Conservation (phyloP, 2,329 filamentous ascomycete species). For the Sporothrix humicola region DNA sequence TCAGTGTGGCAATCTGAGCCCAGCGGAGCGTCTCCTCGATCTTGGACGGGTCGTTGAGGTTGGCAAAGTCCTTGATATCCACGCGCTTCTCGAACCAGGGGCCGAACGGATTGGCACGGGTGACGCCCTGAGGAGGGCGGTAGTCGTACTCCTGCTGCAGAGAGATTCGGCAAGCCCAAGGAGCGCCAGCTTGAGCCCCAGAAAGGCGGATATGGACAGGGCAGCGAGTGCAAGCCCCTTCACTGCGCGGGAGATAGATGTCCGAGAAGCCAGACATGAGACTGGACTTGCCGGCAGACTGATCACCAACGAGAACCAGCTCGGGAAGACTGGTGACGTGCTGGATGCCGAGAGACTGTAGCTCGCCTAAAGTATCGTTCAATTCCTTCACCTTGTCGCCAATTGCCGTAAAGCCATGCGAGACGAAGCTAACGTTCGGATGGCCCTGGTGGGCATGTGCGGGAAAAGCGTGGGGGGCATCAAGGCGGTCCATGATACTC, state of each 20-base stretch:
- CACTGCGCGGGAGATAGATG: conserved; percentile 72
- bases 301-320: conserved; percentile 83
- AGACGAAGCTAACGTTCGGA: conserved; percentile 43
- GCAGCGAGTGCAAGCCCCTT: conserved; percentile 78
- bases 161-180: conserved; percentile 71
- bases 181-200: conserved; percentile 49
- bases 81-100: conserved; percentile 65
- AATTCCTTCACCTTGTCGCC: conserved; percentile 68
- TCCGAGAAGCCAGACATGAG: conserved; percentile 69
- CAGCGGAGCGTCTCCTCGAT: conserved; percentile 72
- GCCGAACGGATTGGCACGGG: conserved; percentile 60
- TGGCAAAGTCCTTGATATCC: conserved; percentile 65
- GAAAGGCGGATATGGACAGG: conserved; percentile 79
- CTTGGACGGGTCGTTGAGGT: conserved; percentile 62
- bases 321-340: conserved; percentile 75
- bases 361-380: conserved; percentile 68
- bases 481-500: conserved; percentile 9
- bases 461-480: not conserved
- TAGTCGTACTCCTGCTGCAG: conserved; percentile 66
- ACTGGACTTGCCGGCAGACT: conserved; percentile 81
- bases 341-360: conserved; percentile 75
- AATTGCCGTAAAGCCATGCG: conserved; percentile 58
- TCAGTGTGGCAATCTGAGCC: conserved; percentile 79
- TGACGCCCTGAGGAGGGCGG: conserved; percentile 46
- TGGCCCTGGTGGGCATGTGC: conserved; percentile 16